Evolutionary conservation across 2,329 filamentous ascomycete species (phyloP).

Genomic region (Diplodia intermedia): DNA sequence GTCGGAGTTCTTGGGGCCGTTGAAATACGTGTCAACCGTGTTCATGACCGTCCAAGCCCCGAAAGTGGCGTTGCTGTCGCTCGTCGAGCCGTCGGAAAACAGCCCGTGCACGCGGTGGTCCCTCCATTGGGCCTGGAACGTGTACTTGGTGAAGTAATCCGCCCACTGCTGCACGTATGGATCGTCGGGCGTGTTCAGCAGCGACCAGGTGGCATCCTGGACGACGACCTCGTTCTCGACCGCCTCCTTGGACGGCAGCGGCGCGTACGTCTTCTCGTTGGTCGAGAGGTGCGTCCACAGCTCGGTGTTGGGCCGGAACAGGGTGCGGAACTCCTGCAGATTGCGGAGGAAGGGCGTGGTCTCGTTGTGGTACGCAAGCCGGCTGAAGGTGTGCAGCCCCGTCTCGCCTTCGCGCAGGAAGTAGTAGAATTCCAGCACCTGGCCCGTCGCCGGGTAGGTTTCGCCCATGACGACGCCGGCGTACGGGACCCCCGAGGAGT

Average conservation of each 20-base stretch:
- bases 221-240: slow-evolving; percentile 57
- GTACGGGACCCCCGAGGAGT: slow-evolving; percentile 60
- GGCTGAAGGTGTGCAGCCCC: slow-evolving; percentile 66
- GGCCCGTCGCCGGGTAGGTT: slow-evolving; percentile 63
- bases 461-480: slow-evolving; percentile 67
- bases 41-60: slow-evolving; percentile 71
- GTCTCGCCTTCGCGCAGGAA: slow-evolving; percentile 69
- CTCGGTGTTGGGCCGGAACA: slow-evolving; percentile 65
- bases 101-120: slow-evolving; percentile 65
- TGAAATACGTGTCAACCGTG: slow-evolving; percentile 68
- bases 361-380: slow-evolving; percentile 66
- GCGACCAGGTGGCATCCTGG: slow-evolving; percentile 69
- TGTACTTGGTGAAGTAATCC: slow-evolving; percentile 72
- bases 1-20: slow-evolving; percentile 68
- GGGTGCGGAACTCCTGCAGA: slow-evolving; percentile 66
- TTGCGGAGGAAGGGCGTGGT: slow-evolving; percentile 63
- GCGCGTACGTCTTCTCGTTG: slow-evolving; percentile 62
- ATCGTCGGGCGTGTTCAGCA: slow-evolving; percentile 62
- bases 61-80: slow-evolving; percentile 59
- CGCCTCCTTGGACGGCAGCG: slow-evolving; percentile 56
- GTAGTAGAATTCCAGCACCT: slow-evolving; percentile 69
- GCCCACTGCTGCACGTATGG: slow-evolving; percentile 63
- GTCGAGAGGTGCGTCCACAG: slow-evolving; percentile 70
- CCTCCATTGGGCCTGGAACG: slow-evolving; percentile 65
- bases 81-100: slow-evolving; percentile 60